Base-by-base conservation (phyloP, 176 grass and related monocot genomes). In the Avena sativa region DNA sequence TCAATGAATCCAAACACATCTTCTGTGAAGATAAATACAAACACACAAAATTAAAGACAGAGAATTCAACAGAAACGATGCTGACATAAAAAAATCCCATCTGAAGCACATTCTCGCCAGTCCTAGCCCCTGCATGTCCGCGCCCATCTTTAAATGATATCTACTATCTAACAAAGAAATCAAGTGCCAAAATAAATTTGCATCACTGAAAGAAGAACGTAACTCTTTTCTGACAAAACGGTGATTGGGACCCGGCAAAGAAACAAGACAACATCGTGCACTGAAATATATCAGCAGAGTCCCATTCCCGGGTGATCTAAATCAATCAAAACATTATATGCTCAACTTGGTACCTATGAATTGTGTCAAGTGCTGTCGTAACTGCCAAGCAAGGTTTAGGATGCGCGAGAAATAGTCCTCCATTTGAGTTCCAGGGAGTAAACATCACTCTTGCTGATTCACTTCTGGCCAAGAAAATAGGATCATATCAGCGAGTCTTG, bases 391-490 rank as follows among this genome's bases (percentile, higher is more conserved):
- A 90, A 95, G 53, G 83, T 87, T 86, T 72, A 93, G 67, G 59
- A 95, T 46, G 79, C 21, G 73, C 55, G 32, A 47, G 82, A 89
- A 88, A 86, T 82, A 98, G 49, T 98, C 89, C 76, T 93, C 93
- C 92, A 98, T 95, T 49, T 80, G 48, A 84, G 51, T 70, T 90
- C 34, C 60, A 83, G 34, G 59, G 55, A 21, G 67, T 69, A 44
- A 68, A 55, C 14, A 79, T 71, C 65, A 90, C 72, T 65, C 12
- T 20, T 47, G 56, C 47, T 72, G 56, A 78, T 74, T 40, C 80
- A 84, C 69, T 83, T 62, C 55, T 44, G 9, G 9, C 91, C 84
- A 89, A 89, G 74, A 57, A 84, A 58, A 85, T 4, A 57, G 47
- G 51, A 65, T 38, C 17, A 80, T 12, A 52, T 72, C 64, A 91